phyloP scores from a whole-genome alignment of 306 rosid species.

The Ceratonia siliqua region DNA sequence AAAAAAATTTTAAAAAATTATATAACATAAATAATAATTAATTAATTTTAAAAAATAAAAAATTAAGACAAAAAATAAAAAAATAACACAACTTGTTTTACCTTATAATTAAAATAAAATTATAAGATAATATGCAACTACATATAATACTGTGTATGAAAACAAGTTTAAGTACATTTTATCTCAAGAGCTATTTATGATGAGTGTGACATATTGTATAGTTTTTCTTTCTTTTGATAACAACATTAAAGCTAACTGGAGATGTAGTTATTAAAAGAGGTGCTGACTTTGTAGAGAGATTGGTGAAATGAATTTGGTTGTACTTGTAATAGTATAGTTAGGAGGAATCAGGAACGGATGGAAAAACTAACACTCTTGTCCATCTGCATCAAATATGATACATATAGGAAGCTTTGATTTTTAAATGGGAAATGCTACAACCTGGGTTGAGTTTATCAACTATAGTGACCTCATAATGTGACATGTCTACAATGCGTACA shows the following conservation, averaged over 20 bases:
- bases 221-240: too few relatives aligned
- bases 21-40: too few relatives aligned
- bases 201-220: not conserved
- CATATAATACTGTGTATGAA: too few relatives aligned
- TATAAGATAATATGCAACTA: too few relatives aligned
- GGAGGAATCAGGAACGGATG: constrained; percentile 22
- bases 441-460: constrained; percentile 32
- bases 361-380: constrained; percentile 6
- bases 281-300: not conserved
- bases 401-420: too few relatives aligned
- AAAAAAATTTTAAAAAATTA: too few relatives aligned
- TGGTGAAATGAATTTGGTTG: not conserved
- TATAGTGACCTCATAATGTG: constrained; percentile 39
- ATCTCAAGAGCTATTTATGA: too few relatives aligned
- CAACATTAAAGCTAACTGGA: not conserved
- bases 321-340: not conserved
- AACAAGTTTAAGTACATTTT: too few relatives aligned
- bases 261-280: not conserved
- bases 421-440: not conserved
- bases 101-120: too few relatives aligned
- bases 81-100: too few relatives aligned
- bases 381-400: constrained; percentile 35
- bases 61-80: too few relatives aligned
- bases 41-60: too few relatives aligned
- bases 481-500: constrained; percentile 13